Conservation (phyloP, 75 land plant species). For the Picea sitchensis region DNA sequence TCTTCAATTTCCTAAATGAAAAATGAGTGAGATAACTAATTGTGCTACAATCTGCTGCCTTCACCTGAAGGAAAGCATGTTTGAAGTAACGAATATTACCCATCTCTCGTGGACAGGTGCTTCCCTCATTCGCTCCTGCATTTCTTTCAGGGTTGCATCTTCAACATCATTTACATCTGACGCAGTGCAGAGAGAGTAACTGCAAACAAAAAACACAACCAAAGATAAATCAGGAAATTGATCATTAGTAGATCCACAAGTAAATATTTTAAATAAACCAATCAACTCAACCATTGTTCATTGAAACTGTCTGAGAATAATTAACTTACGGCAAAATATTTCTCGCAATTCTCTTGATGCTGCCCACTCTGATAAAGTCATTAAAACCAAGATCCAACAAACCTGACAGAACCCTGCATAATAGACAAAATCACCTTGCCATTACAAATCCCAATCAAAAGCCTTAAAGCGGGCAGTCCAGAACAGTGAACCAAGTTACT, state of each 20-base stretch:
- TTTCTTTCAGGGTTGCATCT: constrained; percentile 14
- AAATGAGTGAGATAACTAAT: constrained; percentile 2
- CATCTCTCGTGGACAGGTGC: constrained; percentile 7
- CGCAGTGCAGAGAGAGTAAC: constrained; percentile 20
- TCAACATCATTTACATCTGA: constrained; percentile 8
- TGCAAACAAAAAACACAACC: neutral
- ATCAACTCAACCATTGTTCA: neutral
- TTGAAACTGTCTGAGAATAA: neutral
- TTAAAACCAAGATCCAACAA: constrained; percentile 28
- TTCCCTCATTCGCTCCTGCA: constrained; percentile 19
- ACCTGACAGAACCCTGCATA: constrained; percentile 29
- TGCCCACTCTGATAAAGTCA: constrained; percentile 30
- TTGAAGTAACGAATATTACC: constrained; percentile 12
- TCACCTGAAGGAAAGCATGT: neutral
- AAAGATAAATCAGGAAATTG: neutral
- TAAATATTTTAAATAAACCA: neutral
- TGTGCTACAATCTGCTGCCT: neutral
- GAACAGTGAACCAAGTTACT: neutral
- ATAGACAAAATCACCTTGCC: neutral
- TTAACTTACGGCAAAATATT: constrained; percentile 27
- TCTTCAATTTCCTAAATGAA: constrained; percentile 18
- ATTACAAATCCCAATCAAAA: neutral
- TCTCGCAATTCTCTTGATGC: constrained; percentile 18
- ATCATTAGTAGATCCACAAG: neutral
- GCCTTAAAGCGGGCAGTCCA: neutral